phyloP scores from a whole-genome alignment of 441 rosid genomes.

The Oxalis stricta region DNA sequence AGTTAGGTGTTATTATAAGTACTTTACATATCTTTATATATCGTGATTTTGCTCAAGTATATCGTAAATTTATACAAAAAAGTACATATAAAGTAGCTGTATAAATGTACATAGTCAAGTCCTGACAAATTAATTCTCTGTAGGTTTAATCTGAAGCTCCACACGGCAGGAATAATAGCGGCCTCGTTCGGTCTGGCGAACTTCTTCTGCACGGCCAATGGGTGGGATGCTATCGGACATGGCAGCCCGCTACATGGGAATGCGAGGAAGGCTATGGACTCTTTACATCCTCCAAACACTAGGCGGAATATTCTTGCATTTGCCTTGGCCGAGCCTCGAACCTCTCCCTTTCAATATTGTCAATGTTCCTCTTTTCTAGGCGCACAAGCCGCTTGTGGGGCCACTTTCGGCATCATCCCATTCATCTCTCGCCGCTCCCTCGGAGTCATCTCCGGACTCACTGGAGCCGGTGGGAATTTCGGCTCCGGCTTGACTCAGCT shows the following conservation, averaged over 20 bases:
- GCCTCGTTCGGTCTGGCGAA: constrained; percentile 79
- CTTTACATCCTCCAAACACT: constrained; percentile 59
- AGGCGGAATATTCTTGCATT: constrained; percentile 61
- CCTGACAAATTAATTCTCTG: too few species aligned
- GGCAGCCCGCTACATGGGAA: constrained; percentile 48
- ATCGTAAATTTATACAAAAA: too few species aligned
- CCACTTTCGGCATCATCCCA: constrained; percentile 62
- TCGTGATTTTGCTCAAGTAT: too few species aligned
- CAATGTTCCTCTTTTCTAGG: constrained; percentile 77
- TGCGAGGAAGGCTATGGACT: constrained; percentile 71
- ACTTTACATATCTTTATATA: too few species aligned
- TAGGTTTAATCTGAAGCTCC: constrained; percentile 32
- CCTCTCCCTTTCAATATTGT: constrained; percentile 38
- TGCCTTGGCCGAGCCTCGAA: constrained; percentile 64
- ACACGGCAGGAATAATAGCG: constrained; percentile 40
- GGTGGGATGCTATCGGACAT: constrained; percentile 62
- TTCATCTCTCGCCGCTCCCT: constrained; percentile 64
- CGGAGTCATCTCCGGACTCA: constrained; percentile 61
- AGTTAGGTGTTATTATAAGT: too few species aligned
- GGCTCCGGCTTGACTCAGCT: constrained; percentile 68
- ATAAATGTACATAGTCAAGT: too few species aligned
- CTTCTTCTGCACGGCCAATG: constrained; percentile 50
- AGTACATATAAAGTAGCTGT: too few species aligned
- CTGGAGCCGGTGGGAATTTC: constrained; percentile 79
- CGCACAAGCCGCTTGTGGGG: constrained; percentile 83